Evolutionary conservation across 208 protist species (phyloP).

Genomic region (Porcisia hertigi): DNA sequence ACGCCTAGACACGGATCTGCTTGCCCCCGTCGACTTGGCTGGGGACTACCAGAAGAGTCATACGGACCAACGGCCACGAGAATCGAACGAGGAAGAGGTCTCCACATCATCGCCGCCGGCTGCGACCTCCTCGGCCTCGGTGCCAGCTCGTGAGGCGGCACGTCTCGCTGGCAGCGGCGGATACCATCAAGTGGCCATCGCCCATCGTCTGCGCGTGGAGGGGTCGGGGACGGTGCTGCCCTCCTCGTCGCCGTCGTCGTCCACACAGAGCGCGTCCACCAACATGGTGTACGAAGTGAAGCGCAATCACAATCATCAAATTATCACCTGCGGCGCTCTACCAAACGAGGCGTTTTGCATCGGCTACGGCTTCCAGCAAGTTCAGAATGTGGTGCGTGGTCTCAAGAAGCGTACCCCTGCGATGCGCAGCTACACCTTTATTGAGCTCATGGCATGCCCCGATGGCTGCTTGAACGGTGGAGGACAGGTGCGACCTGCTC

Average conservation of each 20-base stretch:
- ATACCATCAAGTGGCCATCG: conserved; percentile 59
- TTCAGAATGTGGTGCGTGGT: conserved; percentile 96
- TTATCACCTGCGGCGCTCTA: conserved; percentile 38
- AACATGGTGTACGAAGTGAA: conserved; percentile 57
- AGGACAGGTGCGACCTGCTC: conserved; percentile 79
- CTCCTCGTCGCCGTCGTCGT: background rate
- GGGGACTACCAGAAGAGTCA: background rate
- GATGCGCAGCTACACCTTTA: conserved; percentile 80
- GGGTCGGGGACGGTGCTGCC: background rate
- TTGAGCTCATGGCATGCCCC: conserved; percentile 99
- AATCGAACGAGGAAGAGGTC: background rate
- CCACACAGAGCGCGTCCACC: background rate
- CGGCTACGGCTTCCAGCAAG: conserved; percentile 98
- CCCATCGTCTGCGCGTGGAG: background rate
- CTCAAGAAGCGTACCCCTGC: conserved; percentile 79
- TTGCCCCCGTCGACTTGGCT: background rate
- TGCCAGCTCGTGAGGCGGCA: conserved; percentile 16
- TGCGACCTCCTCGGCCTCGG: background rate
- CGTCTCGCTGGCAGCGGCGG: conserved; percentile 70
- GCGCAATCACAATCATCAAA: conserved; percentile 72
- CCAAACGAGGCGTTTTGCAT: conserved; percentile 68
- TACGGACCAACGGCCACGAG: background rate
- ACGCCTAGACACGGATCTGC: conserved; percentile 30
- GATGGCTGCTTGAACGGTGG: conserved; percentile 97
- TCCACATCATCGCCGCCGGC: background rate